These are phyloP conservation scores for Leccinellum luteum DNA, from an alignment of 768 basidiomycete genomes.

Conservation along the genomic window DNA sequence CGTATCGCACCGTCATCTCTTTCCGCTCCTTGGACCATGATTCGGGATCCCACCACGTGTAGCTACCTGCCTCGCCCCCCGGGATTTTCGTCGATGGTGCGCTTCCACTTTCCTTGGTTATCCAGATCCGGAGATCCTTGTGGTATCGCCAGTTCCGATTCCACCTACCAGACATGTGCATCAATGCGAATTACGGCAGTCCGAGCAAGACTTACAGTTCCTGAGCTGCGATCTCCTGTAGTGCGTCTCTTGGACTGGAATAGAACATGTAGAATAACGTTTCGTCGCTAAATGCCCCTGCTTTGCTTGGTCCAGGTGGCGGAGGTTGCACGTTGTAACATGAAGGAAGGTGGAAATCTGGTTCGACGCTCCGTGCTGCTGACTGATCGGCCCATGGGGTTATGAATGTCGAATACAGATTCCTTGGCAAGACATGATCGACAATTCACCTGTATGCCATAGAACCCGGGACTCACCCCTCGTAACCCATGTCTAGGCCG, in stretches of 20 bases:
- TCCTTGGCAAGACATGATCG: slow-evolving; percentile 39
- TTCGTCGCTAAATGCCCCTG: slow-evolving; percentile 87
- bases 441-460: slow-evolving; percentile 16
- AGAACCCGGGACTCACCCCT: slow-evolving; percentile 59
- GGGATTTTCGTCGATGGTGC: slow-evolving; percentile 72
- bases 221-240: slow-evolving; percentile 93
- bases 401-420: slow-evolving; percentile 89
- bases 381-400: slow-evolving; percentile 96
- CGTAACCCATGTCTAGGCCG: slow-evolving; percentile 84
- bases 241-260: slow-evolving; percentile 83
- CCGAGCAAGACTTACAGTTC: slow-evolving; percentile 70
- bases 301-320: slow-evolving; percentile 78
- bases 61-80: slow-evolving; percentile 83
- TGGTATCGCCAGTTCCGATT: slow-evolving; percentile 96
- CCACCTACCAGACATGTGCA: slow-evolving; percentile 48
- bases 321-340: slow-evolving; percentile 93
- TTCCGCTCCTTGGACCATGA: slow-evolving; percentile 76
- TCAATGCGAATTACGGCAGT: background rate
- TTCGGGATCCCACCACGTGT: slow-evolving; percentile 88
- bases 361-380: slow-evolving; percentile 82
- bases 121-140: slow-evolving; percentile 79
- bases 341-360: slow-evolving; percentile 84
- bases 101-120: slow-evolving; percentile 87
- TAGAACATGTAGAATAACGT: slow-evolving; percentile 99
- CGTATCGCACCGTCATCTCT: slow-evolving; percentile 72